Conservation (phyloP, 805 yeast species). For the Wickerhamiella qilinensis region DNA sequence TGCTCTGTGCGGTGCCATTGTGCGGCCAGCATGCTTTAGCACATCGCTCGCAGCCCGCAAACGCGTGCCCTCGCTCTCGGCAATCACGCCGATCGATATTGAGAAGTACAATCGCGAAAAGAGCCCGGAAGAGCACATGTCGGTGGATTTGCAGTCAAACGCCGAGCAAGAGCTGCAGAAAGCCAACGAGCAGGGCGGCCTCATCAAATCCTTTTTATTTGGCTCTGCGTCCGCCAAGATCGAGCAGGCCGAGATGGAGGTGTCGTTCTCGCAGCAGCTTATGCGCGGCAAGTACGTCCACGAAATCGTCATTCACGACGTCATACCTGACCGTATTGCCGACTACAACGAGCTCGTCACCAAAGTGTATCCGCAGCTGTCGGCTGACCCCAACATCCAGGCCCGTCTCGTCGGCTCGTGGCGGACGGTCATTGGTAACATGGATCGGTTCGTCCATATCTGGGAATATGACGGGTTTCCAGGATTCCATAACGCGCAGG, state of each 20-base stretch:
- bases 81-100: constrained; percentile 19
- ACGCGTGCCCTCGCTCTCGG: constrained; percentile 21
- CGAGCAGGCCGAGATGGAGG: constrained; percentile 22
- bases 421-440: constrained; percentile 28
- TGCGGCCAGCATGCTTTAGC: not conserved
- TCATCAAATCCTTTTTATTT: constrained; percentile 24
- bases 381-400: constrained; percentile 19
- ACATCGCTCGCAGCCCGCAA: not conserved
- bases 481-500: constrained; percentile 26
- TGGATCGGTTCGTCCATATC: constrained; percentile 26
- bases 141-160: constrained; percentile 3
- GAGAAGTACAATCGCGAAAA: constrained; percentile 16
- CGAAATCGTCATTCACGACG: constrained; percentile 25
- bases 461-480: constrained; percentile 30
- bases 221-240: constrained; percentile 23
- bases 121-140: constrained; percentile 8
- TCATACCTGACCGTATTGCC: constrained; percentile 20
- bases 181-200: constrained; percentile 3
- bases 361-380: constrained; percentile 20
- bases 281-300: constrained; percentile 29
- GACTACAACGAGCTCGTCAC: constrained; percentile 23
- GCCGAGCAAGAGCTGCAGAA: constrained; percentile 1
- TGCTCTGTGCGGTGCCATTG: too few species aligned
- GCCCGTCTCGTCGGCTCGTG: constrained; percentile 28
- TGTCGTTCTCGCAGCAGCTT: constrained; percentile 21